Conservation (phyloP, 768 basidiomycete genomes). For the Boletus rubroflammeus region DNA sequence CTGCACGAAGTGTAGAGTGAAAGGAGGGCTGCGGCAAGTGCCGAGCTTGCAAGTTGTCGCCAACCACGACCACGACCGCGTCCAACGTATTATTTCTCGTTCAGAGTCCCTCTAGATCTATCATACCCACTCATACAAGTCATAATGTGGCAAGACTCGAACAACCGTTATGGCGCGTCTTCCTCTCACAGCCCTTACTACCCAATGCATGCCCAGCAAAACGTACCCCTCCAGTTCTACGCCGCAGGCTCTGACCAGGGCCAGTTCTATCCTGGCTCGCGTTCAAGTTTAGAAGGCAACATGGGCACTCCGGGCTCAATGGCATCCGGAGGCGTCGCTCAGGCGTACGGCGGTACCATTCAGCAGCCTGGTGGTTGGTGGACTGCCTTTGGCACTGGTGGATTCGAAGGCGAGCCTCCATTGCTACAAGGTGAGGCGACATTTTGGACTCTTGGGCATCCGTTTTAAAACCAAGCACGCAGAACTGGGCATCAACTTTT, state of each 20-base stretch:
- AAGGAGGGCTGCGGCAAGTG: constrained; percentile 24
- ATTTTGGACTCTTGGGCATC: background rate
- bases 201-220: constrained; percentile 42
- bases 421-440: constrained; percentile 76
- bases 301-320: constrained; percentile 54
- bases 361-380: constrained; percentile 80
- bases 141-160: constrained; percentile 75
- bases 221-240: constrained; percentile 74
- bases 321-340: constrained; percentile 40
- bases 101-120: background rate
- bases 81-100: background rate
- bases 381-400: constrained; percentile 94
- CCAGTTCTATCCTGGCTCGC: constrained; percentile 64
- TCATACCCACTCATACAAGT: background rate
- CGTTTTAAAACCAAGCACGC: constrained; percentile 1
- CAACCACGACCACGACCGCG: background rate
- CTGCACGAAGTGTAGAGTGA: background rate
- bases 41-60: constrained; percentile 13
- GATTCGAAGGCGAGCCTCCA: constrained; percentile 93
- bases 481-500: constrained; percentile 98
- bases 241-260: constrained; percentile 56
- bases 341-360: constrained; percentile 68
- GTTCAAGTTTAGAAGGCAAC: constrained; percentile 76
- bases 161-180: constrained; percentile 52
- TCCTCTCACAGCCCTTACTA: constrained; percentile 62